Base-by-base conservation (phyloP, 2,329 filamentous ascomycete species). In the Arthrocladium fulminans region DNA sequence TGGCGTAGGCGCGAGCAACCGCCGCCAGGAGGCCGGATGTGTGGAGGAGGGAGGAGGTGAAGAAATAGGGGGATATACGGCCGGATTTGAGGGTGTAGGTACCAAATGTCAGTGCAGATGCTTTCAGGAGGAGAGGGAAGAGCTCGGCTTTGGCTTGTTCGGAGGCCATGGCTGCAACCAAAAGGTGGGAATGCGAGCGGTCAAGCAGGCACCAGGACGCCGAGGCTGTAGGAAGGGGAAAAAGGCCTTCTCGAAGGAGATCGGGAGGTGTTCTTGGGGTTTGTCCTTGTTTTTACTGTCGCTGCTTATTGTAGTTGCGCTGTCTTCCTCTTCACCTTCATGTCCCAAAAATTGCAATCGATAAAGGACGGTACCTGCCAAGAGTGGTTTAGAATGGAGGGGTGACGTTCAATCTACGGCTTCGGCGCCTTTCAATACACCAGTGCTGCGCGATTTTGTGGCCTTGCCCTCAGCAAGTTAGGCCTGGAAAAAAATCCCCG, bases 11-110 rank as follows among this genome's bases (percentile, higher is more conserved):
- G 34, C 80, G 77, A 45, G 84, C 79, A 58, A 95, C 86, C 49
- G 88, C 80, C 54, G 77, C 78, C 54, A 94, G 80, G 24, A 95
- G 79, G 53, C 82, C 76, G 19, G 84, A 84, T 45, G 82, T 83
- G 74, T 92, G 88, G 70, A 97, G 94, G 60, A 86, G 80, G 51
- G 89, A 88, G 40, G 89, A 88, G 68, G 95, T 96, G 81, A 97
- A 94, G 75, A 97, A 97, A 77, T 97, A 97, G 35, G 92, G 92
- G 10, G 88, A 95, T 60, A 68, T 64, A 61, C 90, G 86, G 69
- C 87, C 86, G 47, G 89, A 96, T 73, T 98, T 98, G 63, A 98
- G 80, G 59, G 84, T 86, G 71, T 63, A 70, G 43, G 62, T 62
- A 48, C 67, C 67, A 54, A 70, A 70, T 17, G 66, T 62, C 35